These are phyloP conservation scores for Theileria parva DNA, from an alignment of 169 alveolate species.

Conservation along the genomic window DNA sequence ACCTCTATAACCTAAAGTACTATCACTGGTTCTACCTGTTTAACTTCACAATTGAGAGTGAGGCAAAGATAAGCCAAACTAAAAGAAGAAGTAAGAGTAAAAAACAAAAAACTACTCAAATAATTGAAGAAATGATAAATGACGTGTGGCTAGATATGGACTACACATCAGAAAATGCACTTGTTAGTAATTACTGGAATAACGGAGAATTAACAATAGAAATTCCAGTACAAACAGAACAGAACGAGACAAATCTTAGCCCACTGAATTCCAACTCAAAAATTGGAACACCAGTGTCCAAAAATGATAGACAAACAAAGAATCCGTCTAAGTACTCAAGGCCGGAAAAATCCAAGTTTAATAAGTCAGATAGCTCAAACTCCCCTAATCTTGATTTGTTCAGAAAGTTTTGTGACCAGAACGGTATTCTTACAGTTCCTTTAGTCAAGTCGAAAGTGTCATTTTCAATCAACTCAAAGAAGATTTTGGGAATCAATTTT, in stretches of 20 bases:
- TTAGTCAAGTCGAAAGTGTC: not conserved
- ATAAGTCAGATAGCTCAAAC: not conserved
- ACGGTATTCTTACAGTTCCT: not conserved
- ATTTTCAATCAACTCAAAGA: not conserved
- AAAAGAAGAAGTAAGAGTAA: conserved; percentile 2
- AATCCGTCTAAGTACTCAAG: not conserved
- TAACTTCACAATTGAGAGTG: conserved; percentile 19
- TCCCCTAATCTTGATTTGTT: not conserved
- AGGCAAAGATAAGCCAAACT: not conserved
- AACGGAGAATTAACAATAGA: not conserved
- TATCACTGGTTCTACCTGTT: not conserved
- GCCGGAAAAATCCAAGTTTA: not conserved
- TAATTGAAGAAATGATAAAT: not conserved
- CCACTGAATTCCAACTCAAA: not conserved
- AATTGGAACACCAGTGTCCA: not conserved
- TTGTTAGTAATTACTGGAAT: conserved; percentile 29
- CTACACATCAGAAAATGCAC: conserved; percentile 11
- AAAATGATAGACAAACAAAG: not conserved
- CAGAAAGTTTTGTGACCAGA: not conserved
- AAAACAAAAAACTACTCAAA: not conserved
- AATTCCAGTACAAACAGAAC: not conserved
- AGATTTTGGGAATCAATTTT: conserved; percentile 11
- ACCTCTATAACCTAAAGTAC: not conserved
- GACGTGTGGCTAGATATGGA: conserved; percentile 67
- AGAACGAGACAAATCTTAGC: not conserved